phyloP scores from a whole-genome alignment of 2,329 filamentous ascomycete species.

The Ophiosphaerella korrae region DNA sequence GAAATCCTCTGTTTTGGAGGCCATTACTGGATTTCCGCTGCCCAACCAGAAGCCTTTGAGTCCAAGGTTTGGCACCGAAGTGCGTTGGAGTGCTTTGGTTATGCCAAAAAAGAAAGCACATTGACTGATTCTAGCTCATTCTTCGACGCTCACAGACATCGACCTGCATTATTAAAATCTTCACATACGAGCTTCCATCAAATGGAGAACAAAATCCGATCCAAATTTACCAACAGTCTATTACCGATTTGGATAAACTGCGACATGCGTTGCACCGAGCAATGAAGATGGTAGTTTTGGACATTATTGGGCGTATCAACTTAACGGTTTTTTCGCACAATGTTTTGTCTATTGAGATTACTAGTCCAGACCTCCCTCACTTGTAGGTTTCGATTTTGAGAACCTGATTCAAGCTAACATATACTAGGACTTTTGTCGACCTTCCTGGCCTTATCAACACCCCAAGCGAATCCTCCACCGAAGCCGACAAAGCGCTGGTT shows the following conservation, averaged over 20 bases:
- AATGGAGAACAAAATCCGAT: conserved; percentile 21
- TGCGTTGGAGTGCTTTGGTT: not conserved
- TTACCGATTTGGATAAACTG: conserved; percentile 46
- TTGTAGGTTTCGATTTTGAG: conserved; percentile 28
- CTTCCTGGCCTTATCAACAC: conserved; percentile 54
- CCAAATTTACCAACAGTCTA: conserved; percentile 38
- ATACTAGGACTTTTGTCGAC: conserved; percentile 51
- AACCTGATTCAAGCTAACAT: conserved; percentile 22
- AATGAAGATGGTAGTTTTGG: conserved; percentile 56
- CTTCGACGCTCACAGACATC: conserved; percentile 38
- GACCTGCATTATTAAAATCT: conserved; percentile 41
- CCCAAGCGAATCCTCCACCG: conserved; percentile 25
- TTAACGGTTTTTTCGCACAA: conserved; percentile 47
- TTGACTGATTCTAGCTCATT: conserved; percentile 40
- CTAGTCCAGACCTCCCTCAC: conserved; percentile 45
- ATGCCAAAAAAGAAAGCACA: not conserved
- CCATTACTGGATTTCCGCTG: conserved; percentile 26
- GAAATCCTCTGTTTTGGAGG: conserved; percentile 60
- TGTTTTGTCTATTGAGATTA: conserved; percentile 51
- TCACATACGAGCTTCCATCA: conserved; percentile 38
- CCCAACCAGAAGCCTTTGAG: not conserved
- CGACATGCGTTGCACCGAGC: conserved; percentile 59
- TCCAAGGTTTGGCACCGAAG: too few species aligned
- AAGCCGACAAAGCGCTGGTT: conserved; percentile 31
- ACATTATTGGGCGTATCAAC: conserved; percentile 19